Evolutionary conservation across 805 yeast genomes (phyloP).

Genomic region (Suhomyces sp.): DNA sequence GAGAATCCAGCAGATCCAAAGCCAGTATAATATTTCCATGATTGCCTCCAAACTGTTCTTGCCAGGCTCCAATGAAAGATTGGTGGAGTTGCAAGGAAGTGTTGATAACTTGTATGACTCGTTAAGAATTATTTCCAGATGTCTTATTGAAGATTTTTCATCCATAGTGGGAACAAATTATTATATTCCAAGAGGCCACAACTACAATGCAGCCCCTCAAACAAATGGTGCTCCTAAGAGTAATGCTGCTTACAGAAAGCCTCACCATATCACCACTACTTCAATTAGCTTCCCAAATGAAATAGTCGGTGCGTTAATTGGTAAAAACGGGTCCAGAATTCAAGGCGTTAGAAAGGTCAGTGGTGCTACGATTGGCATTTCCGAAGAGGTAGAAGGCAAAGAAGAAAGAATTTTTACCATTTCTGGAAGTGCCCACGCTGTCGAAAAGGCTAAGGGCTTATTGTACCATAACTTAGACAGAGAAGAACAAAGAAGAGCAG

Average conservation of each 20-base stretch:
- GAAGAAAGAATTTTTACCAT: constrained; percentile 70
- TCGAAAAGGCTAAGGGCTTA: constrained; percentile 57
- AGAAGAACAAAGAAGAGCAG: constrained; percentile 47
- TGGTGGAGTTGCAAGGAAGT: constrained; percentile 83
- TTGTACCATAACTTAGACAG: constrained; percentile 57
- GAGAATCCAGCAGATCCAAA: constrained; percentile 77
- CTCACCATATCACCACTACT: constrained; percentile 30
- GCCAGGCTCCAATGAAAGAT: constrained; percentile 77
- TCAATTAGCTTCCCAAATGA: constrained; percentile 67
- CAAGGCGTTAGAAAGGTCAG: constrained; percentile 78
- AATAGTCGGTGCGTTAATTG: constrained; percentile 86
- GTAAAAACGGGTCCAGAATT: constrained; percentile 80
- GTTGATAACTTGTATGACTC: constrained; percentile 60
- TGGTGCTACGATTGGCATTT: constrained; percentile 76
- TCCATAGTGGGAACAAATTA: constrained; percentile 60
- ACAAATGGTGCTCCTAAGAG: background rate
- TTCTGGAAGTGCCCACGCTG: constrained; percentile 54
- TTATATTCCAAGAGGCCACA: constrained; percentile 51
- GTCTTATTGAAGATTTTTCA: constrained; percentile 72
- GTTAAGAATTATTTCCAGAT: constrained; percentile 58
- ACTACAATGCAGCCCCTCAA: constrained; percentile 1
- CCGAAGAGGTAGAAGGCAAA: constrained; percentile 62
- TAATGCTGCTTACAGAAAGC: constrained; percentile 13
- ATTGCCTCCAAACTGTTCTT: constrained; percentile 84
- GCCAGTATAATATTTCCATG: constrained; percentile 66